phyloP scores from a whole-genome alignment of 768 basidiomycete genomes.

The Mycena floridula region DNA sequence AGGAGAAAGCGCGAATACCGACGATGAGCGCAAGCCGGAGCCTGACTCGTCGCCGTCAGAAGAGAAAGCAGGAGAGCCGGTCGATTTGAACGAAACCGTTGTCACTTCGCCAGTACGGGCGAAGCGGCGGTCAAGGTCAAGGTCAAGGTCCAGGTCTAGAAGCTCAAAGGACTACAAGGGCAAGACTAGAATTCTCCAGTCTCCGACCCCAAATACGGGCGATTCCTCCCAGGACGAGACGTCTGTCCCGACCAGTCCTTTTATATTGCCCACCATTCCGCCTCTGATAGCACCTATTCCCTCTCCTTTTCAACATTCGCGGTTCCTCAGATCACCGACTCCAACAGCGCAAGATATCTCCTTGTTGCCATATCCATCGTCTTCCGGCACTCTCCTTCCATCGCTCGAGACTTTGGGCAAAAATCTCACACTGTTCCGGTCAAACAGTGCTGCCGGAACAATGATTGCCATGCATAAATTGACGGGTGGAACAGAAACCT shows the following conservation, averaged over 20 bases:
- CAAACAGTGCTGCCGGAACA: slow-evolving; percentile 87
- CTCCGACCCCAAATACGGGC: slow-evolving; percentile 42
- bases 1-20: slow-evolving; percentile 54
- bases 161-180: slow-evolving; percentile 70
- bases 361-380: slow-evolving; percentile 51
- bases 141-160: slow-evolving; percentile 75
- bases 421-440: slow-evolving; percentile 78
- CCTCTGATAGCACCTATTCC: slow-evolving; percentile 29
- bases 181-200: too few relatives aligned
- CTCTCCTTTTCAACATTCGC: slow-evolving; percentile 48
- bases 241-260: slow-evolving; percentile 45
- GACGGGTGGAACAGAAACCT: slow-evolving; percentile 66
- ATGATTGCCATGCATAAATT: slow-evolving; percentile 81
- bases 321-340: slow-evolving; percentile 34
- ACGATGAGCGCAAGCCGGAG: slow-evolving; percentile 21
- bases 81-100: slow-evolving; percentile 20
- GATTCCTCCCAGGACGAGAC: slow-evolving; percentile 72
- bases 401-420: slow-evolving; percentile 74
- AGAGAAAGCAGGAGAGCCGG: slow-evolving; percentile 19
- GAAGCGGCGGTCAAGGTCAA: slow-evolving; percentile 70
- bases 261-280: slow-evolving; percentile 54
- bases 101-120: slow-evolving; percentile 38
- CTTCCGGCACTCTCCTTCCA: slow-evolving; percentile 65
- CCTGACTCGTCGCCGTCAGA: slow-evolving; percentile 12
- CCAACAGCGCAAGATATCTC: slow-evolving; percentile 48